These are phyloP conservation scores for Cutaneotrichosporon sp. DNA, from an alignment of 1,284 basidiomycete species.

Conservation along the genomic window DNA sequence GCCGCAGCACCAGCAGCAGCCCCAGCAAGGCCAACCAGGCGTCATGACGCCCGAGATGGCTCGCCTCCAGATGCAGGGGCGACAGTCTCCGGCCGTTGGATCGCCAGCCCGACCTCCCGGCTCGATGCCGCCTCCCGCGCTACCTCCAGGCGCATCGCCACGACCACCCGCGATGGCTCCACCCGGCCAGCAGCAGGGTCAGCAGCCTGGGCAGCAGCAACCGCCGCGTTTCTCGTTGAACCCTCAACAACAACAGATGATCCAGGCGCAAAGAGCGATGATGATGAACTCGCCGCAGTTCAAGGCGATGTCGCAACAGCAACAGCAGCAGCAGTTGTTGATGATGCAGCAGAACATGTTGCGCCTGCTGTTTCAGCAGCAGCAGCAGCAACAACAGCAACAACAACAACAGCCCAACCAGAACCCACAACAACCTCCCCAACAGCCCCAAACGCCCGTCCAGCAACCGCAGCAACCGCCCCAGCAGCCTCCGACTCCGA, in stretches of 20 bases:
- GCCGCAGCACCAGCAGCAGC: constrained; percentile 26
- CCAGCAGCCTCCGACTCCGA: constrained; percentile 16
- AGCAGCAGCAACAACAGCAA: no score
- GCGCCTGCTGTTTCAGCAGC: constrained; percentile 27
- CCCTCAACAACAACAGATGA: constrained; percentile 41
- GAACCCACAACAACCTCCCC: constrained; percentile 30
- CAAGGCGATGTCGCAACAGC: constrained; percentile 34
- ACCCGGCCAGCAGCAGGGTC: constrained; percentile 7
- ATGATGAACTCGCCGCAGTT: constrained; percentile 32
- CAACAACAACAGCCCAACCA: constrained; percentile 31
- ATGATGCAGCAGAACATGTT: constrained; percentile 37
- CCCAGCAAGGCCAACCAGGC: constrained; percentile 28
- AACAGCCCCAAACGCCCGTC: constrained; percentile 28
- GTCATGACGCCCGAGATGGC: constrained; percentile 26
- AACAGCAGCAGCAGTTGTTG: constrained; percentile 40
- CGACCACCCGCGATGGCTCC: constrained; percentile 20
- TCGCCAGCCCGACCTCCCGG: constrained; percentile 24
- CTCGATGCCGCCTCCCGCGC: constrained; percentile 25
- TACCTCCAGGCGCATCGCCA: constrained; percentile 25
- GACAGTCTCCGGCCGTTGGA: constrained; percentile 26
- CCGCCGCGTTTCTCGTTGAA: constrained; percentile 19
- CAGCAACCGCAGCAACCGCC: constrained; percentile 15
- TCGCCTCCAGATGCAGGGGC: constrained; percentile 27
- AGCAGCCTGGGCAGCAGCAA: background rate
- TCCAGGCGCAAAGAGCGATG: constrained; percentile 28